These are phyloP conservation scores for Paramecium sexaurelia DNA, from an alignment of 73 alveolate genomes.

Conservation along the genomic window DNA sequence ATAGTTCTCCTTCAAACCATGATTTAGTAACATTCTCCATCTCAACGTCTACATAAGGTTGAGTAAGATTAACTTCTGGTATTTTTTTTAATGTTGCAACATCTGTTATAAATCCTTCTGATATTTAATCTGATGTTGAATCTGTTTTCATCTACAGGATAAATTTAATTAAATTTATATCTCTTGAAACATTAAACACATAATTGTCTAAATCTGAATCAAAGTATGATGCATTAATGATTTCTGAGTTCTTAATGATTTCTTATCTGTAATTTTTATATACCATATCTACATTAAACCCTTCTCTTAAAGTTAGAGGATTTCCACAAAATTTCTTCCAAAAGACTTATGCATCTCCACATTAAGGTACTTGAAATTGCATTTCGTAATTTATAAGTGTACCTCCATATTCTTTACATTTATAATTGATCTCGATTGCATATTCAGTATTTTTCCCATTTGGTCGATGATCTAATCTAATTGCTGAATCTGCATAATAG, in stretches of 20 bases:
- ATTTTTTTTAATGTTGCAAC: neutral
- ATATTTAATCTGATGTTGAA: neutral
- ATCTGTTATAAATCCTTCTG: constrained; percentile 15
- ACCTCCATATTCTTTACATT: constrained; percentile 42
- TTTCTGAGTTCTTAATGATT: neutral
- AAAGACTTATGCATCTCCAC: constrained; percentile 37
- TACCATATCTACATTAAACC: constrained; percentile 12
- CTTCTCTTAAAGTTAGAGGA: constrained; percentile 27
- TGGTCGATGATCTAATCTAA: constrained; percentile 19
- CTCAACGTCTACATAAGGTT: constrained; percentile 34
- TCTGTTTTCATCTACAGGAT: constrained; percentile 7
- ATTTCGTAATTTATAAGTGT: constrained; percentile 20
- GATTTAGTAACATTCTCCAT: constrained; percentile 20
- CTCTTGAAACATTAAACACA: constrained; percentile 42
- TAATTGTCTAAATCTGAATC: constrained; percentile 35
- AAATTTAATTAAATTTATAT: neutral
- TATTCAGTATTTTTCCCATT: constrained; percentile 7
- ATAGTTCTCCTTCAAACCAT: constrained; percentile 34
- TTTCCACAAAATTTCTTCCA: constrained; percentile 53
- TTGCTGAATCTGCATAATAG: constrained; percentile 2
- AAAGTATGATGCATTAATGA: constrained; percentile 27
- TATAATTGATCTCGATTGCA: neutral
- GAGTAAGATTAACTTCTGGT: neutral
- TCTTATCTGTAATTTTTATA: constrained; percentile 4
- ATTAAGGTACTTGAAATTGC: neutral